Evolutionary conservation across 176 grass and related monocot genomes (phyloP).

Genomic region (Urochloa ruziziensis): DNA sequence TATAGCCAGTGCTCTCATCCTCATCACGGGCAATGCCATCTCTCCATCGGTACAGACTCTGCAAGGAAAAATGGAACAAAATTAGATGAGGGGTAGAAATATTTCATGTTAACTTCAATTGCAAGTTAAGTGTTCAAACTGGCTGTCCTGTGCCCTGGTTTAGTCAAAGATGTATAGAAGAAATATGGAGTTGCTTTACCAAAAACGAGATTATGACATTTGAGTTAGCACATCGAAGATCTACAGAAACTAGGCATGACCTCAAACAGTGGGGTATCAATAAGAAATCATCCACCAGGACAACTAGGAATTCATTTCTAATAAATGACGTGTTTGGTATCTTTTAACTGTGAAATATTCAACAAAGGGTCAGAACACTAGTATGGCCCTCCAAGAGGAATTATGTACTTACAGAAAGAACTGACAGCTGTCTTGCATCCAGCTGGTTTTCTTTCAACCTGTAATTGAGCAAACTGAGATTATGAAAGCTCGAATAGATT

Average conservation of each 20-base stretch:
- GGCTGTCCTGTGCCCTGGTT: background rate
- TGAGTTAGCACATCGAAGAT: background rate
- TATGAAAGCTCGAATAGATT: constrained; percentile 9
- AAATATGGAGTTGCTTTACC: background rate
- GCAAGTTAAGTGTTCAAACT: constrained; percentile 14
- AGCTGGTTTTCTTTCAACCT: constrained; percentile 81
- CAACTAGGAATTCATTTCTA: constrained; percentile 25
- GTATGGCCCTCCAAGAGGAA: constrained; percentile 5
- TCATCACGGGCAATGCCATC: constrained; percentile 68
- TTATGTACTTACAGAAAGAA: constrained; percentile 73
- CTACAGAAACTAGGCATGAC: background rate
- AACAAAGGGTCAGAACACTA: background rate
- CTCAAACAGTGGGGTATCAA: constrained; percentile 1
- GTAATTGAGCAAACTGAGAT: constrained; percentile 23
- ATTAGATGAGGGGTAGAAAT: background rate
- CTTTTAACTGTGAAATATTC: background rate
- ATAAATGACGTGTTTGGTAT: background rate
- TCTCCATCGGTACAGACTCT: constrained; percentile 89
- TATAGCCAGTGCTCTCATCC: constrained; percentile 97
- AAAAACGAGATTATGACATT: background rate
- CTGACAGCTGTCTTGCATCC: constrained; percentile 65
- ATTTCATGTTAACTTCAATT: constrained; percentile 24
- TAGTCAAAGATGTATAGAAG: background rate
- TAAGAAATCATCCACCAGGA: constrained; percentile 9
- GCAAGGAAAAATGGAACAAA: constrained; percentile 43